phyloP scores from a whole-genome alignment of 2,329 filamentous ascomycete genomes.

The Penicillium sclerotigenum region DNA sequence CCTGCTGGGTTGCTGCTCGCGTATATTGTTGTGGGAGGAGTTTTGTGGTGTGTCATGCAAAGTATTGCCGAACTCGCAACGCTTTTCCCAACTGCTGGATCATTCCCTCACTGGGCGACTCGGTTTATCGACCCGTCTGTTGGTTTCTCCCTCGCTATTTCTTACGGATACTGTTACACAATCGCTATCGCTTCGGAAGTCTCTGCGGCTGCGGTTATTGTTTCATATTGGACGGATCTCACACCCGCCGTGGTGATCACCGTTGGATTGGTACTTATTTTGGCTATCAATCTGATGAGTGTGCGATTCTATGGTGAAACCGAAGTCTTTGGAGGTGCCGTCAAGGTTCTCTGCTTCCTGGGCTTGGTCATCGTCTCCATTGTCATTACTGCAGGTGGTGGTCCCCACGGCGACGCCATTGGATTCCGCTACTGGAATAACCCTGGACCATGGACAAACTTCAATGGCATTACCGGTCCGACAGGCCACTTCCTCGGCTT shows the following conservation, averaged over 20 bases:
- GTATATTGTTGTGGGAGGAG: conserved; percentile 59
- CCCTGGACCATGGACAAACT: conserved; percentile 33
- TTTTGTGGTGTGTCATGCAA: conserved; percentile 87
- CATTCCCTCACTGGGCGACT: conserved; percentile 86
- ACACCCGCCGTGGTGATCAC: conserved; percentile 70
- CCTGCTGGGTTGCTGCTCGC: conserved; percentile 72
- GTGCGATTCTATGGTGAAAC: conserved; percentile 35
- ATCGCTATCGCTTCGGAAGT: conserved; percentile 75
- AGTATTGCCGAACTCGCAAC: conserved; percentile 87
- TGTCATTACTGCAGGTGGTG: conserved; percentile 35
- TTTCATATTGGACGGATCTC: conserved; percentile 70
- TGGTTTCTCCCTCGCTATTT: conserved; percentile 76
- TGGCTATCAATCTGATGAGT: conserved; percentile 32
- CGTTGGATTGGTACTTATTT: conserved; percentile 29
- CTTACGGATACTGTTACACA: conserved; percentile 81
- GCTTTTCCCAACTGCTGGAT: conserved; percentile 83
- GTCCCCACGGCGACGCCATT: conserved; percentile 30
- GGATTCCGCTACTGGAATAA: conserved; percentile 38
- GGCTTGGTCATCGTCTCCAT: conserved; percentile 32
- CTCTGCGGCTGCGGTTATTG: conserved; percentile 79
- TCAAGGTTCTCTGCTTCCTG: conserved; percentile 34
- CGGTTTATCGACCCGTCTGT: conserved; percentile 87
- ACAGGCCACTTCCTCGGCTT: conserved; percentile 37
- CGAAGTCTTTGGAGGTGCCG: conserved; percentile 30
- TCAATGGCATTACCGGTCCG: conserved; percentile 30